Percentiles rank a stretch among this genome's conserved stretches.
Evolutionary conservation across 768 basidiomycete genomes (phyloP).

Genomic region (Antrodiella citrinella): DNA sequence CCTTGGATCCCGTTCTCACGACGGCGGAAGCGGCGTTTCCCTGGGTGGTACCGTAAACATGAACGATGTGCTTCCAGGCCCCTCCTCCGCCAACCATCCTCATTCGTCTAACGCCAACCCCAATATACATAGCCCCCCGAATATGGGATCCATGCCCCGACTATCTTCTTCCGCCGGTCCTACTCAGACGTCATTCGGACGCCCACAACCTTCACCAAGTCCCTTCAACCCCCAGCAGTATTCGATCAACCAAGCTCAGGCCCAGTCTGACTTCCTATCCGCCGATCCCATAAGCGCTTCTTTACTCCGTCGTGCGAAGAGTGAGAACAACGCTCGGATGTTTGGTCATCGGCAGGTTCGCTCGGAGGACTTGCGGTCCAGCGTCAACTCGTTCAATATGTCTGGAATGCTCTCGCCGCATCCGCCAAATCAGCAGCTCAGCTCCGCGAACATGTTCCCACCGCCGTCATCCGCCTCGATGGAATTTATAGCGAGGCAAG

Average conservation of each 20-base stretch:
- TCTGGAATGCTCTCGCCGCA: constrained; percentile 22
- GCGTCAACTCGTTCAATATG: too few relatives aligned
- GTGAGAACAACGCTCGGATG: constrained; percentile 39
- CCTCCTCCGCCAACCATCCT: too few relatives aligned
- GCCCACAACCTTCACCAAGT: too few relatives aligned
- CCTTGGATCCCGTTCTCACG: too few relatives aligned
- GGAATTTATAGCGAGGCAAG: too few relatives aligned
- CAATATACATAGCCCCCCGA: constrained; percentile 3
- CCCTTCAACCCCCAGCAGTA: constrained; percentile 5
- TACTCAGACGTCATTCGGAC: constrained; percentile 17
- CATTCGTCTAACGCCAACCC: constrained; percentile 15
- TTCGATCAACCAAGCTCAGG: constrained; percentile 10
- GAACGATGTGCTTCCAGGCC: constrained; percentile 32
- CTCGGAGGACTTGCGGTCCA: constrained; percentile 63
- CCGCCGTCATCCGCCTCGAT: constrained; percentile 28
- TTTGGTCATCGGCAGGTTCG: constrained; percentile 43
- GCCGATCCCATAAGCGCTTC: constrained; percentile 24
- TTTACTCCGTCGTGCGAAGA: constrained; percentile 41
- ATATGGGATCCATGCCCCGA: constrained; percentile 4
- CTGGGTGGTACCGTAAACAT: constrained; percentile 29
- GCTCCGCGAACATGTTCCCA: constrained; percentile 14
- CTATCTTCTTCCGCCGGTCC: constrained; percentile 21
- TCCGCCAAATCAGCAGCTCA: constrained; percentile 6
- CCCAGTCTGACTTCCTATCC: constrained; percentile 28
- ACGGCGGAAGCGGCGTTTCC: constrained; percentile 20